Base-by-base conservation (phyloP, 306 rosid species). In the Hippophae gyantsensis region DNA sequence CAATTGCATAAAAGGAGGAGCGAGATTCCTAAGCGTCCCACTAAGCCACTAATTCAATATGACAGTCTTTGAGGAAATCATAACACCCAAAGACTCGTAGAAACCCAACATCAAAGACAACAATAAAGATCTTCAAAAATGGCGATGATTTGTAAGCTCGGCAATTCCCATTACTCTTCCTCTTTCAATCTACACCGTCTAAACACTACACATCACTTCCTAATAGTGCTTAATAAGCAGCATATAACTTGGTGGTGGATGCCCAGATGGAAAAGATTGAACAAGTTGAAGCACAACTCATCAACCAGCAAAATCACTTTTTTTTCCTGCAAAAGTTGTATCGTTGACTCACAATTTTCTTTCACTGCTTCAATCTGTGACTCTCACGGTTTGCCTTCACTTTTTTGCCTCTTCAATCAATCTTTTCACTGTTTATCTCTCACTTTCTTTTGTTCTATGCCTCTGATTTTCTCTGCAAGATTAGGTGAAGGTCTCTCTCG, bases 351-450 rank as follows among this genome's bases (percentile, higher is more conserved):
- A 45, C 6, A 6, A 54, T 0, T 40, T 48, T 48, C 57, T 61
- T 66, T 64, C 73, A 69, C 65, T 75, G 79, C 68, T 63, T 23
- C 42, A 63, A 55, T 72, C 63, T 67, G 69, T 68, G 81, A 71
- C 66, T 51, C 58, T 65, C 77, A 71, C 74, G 77, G 69, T 51
- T 78, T 73, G 53, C 56, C 64, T 63, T 54, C 68, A 63, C 82
- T 76, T 68, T 77, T 83, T 72, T 73, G 77, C 74, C 50, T 62
- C 11, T 74, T 77, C 83, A 56, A 76, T 81, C 81, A 60, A 72
- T 65, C 74, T 61, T 61, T 23, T 69, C 44, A 13, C 78, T 44
- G 9, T 63, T 70, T 45, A 1, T 8, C 57, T 61, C 8, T 70
- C 68, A 69, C 43, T 69, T 32, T 56, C 57, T 27, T 54, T 63